Evolutionary conservation across 164 flowering plant genomes (phyloP).

Genomic region (Magnolia sinica): DNA sequence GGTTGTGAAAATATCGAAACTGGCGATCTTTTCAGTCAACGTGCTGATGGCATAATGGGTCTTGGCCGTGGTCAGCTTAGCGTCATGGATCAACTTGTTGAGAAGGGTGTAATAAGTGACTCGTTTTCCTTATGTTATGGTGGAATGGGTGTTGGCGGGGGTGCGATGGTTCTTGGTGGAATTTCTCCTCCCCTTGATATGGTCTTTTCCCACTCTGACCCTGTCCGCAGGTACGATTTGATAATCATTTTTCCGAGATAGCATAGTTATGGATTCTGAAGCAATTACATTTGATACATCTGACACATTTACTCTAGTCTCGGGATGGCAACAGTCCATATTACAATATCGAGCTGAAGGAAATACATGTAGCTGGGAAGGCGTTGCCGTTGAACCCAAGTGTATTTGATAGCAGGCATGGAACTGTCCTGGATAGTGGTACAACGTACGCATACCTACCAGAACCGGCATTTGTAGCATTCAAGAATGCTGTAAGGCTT

Average conservation of each 20-base stretch:
- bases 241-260: conserved; percentile 16
- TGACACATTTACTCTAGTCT: conserved; percentile 98
- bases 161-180: conserved; percentile 96
- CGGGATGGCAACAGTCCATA: conserved; percentile 99
- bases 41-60: conserved; percentile 99
- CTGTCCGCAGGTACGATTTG: conserved; percentile 76
- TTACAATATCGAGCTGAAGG: conserved; percentile 95
- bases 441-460: conserved; percentile 98
- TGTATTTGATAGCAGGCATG: conserved; percentile 87
- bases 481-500: conserved; percentile 79
- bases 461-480: conserved; percentile 72
- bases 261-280: conserved; percentile 14
- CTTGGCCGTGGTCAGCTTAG: conserved; percentile 93
- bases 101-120: conserved; percentile 79
- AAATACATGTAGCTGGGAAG: conserved; percentile 89
- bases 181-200: conserved; percentile 68
- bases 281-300: conserved; percentile 59
- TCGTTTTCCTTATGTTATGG: conserved; percentile 97
- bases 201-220: conserved; percentile 77
- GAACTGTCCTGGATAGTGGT: conserved; percentile 96
- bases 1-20: conserved; percentile 96
- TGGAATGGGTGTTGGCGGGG: conserved; percentile 97
- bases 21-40: conserved; percentile 95
- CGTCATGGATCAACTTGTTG: conserved; percentile 93
- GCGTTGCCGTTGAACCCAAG: conserved; percentile 53